Percentiles rank a stretch among this genome's conserved stretches.
Evolutionary conservation across 805 yeast species (phyloP).

Genomic region (Lipomyces orientalis): DNA sequence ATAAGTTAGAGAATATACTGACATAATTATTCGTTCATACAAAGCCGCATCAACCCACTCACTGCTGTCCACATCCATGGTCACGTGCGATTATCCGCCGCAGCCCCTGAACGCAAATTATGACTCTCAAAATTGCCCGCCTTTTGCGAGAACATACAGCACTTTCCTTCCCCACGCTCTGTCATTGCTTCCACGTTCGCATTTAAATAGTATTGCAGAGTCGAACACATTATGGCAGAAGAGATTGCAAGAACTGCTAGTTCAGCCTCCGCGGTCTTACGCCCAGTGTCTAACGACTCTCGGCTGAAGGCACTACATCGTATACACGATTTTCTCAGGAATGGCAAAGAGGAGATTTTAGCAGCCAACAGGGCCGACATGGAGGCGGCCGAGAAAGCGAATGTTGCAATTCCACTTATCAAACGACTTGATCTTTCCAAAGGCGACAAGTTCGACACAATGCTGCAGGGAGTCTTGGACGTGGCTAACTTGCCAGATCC

Average conservation of each 20-base stretch:
- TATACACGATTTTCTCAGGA: slow-evolving; percentile 71
- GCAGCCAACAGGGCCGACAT: slow-evolving; percentile 78
- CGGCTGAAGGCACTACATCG: slow-evolving; percentile 74
- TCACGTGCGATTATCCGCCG: too few species aligned
- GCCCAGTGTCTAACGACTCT: slow-evolving; percentile 73
- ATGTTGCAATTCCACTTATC: slow-evolving; percentile 59
- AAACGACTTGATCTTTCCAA: slow-evolving; percentile 83
- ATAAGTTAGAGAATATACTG: too few species aligned
- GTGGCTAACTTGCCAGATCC: slow-evolving; percentile 92
- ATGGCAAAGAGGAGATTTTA: slow-evolving; percentile 65
- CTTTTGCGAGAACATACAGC: not conserved
- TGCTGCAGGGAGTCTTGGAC: slow-evolving; percentile 93
- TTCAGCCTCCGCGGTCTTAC: slow-evolving; percentile 79
- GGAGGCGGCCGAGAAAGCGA: slow-evolving; percentile 62
- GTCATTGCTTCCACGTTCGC: not conserved
- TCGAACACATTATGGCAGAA: slow-evolving; percentile 55
- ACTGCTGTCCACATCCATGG: too few species aligned
- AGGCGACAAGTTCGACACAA: slow-evolving; percentile 85
- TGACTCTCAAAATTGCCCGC: not conserved
- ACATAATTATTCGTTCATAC: not conserved
- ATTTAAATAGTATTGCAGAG: not conserved
- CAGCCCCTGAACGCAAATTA: not conserved
- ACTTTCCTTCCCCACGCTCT: not conserved
- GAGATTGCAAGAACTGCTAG: slow-evolving; percentile 81
- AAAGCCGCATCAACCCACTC: too few species aligned